These are phyloP conservation scores for Dactylorhiza incarnata DNA, from an alignment of 106 monocot genomes.

Conservation along the genomic window DNA sequence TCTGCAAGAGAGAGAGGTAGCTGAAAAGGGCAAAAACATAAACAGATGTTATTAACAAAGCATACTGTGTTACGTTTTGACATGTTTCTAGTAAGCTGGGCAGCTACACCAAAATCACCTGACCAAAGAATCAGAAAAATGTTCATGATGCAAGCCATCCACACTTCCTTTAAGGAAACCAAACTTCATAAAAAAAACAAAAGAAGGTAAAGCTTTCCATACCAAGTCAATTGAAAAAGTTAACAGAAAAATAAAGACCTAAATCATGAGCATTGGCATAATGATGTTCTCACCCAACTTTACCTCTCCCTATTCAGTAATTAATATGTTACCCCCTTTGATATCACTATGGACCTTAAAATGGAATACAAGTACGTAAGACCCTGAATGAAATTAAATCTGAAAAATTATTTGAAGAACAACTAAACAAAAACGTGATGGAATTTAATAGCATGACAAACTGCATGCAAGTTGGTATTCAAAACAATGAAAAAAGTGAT, in stretches of 20 bases:
- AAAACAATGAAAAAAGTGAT: not conserved
- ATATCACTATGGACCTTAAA: slow-evolving; percentile 99
- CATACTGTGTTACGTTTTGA: slow-evolving; percentile 98
- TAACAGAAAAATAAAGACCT: not conserved
- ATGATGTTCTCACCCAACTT: slow-evolving; percentile 74
- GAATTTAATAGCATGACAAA: not conserved
- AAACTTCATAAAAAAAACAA: not conserved
- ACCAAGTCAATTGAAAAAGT: slow-evolving; percentile 5
- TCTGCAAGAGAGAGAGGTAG: too few relatives aligned
- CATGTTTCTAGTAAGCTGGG: slow-evolving; percentile 98
- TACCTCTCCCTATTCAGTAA: slow-evolving; percentile 98
- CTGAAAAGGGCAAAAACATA: not conserved
- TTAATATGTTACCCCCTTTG: slow-evolving; percentile 98
- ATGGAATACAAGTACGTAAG: slow-evolving; percentile 97
- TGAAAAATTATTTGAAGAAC: not conserved
- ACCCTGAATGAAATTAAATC: slow-evolving; percentile 44
- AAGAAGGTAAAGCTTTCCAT: not conserved
- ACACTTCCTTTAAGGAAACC: not conserved
- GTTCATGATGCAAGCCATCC: not conserved
- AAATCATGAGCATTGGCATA: not conserved
- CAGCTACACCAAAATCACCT: slow-evolving; percentile 99
- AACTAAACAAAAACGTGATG: not conserved
- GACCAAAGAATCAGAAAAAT: slow-evolving; percentile 18
- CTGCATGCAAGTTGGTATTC: not conserved
- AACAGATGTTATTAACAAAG: slow-evolving; percentile 1